Evolutionary conservation across 2,329 filamentous ascomycete species (phyloP).

Genomic region (Geosmithia morbida): DNA sequence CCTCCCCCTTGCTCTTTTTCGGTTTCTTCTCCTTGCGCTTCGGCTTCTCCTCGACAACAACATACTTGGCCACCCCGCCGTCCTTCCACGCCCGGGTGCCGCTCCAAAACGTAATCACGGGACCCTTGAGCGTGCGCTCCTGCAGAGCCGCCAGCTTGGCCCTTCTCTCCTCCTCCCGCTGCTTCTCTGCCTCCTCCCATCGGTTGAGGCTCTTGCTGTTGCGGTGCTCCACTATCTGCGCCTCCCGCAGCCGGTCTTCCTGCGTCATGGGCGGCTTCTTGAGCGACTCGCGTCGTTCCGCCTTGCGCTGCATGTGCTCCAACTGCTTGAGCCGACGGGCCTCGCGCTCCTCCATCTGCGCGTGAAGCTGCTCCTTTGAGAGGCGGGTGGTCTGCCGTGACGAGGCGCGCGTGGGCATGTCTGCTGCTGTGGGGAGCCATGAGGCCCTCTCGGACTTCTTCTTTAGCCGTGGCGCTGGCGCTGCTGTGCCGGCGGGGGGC

Average conservation of each 20-base stretch:
- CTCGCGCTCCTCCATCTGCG: slow-evolving; percentile 62
- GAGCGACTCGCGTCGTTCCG: slow-evolving; percentile 56
- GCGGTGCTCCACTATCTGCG: slow-evolving; percentile 66
- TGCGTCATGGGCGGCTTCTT: slow-evolving; percentile 79
- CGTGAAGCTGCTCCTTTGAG: slow-evolving; percentile 48
- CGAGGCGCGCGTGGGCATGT: slow-evolving; percentile 43
- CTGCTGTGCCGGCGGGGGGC: slow-evolving; percentile 16
- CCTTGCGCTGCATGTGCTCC: slow-evolving; percentile 49
- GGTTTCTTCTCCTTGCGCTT: slow-evolving; percentile 39
- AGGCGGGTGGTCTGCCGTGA: slow-evolving; percentile 41
- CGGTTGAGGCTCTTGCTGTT: slow-evolving; percentile 84
- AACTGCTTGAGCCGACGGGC: slow-evolving; percentile 56
- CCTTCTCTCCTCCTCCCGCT: slow-evolving; percentile 68
- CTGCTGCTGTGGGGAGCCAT: slow-evolving; percentile 39
- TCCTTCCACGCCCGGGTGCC: slow-evolving; percentile 74
- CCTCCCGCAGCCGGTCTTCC: slow-evolving; percentile 69
- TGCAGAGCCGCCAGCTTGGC: slow-evolving; percentile 78
- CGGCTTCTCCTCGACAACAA: slow-evolving; percentile 45
- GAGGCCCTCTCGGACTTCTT: slow-evolving; percentile 46
- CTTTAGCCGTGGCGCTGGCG: slow-evolving; percentile 34
- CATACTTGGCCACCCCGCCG: slow-evolving; percentile 21
- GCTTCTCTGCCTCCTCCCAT: slow-evolving; percentile 89
- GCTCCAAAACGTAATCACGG: slow-evolving; percentile 86
- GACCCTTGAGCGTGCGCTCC: slow-evolving; percentile 72
- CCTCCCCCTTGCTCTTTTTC: slow-evolving; percentile 13